Percentiles rank a stretch among this genome's conserved stretches.
Conservation (phyloP, 495 filamentous ascomycete genomes). For the Neurospora sp. region DNA sequence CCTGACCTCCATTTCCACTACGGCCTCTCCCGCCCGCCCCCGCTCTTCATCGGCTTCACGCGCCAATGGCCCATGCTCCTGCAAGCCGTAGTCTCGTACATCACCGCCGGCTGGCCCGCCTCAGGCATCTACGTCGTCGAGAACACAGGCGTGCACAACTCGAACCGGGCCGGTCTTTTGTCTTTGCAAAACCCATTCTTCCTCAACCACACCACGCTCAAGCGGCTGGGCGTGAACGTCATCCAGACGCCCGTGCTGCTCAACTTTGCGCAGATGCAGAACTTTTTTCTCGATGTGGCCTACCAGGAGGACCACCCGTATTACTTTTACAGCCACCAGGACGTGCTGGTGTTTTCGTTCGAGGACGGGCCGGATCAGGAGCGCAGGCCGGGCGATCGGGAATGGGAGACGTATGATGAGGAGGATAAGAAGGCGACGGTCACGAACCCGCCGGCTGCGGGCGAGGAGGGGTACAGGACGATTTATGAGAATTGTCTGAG, state of each 20-base stretch:
- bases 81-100: constrained; percentile 46
- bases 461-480: constrained; percentile 34
- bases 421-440: constrained; percentile 24
- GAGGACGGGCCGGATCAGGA: constrained; percentile 32
- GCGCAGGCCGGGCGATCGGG: constrained; percentile 20
- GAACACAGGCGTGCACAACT: constrained; percentile 50
- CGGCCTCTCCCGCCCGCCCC: constrained; percentile 29
- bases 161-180: constrained; percentile 39
- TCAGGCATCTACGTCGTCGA: constrained; percentile 51
- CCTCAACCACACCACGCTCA: constrained; percentile 43
- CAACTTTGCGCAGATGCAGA: constrained; percentile 52
- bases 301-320: constrained; percentile 45
- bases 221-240: constrained; percentile 43
- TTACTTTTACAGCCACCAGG: constrained; percentile 52
- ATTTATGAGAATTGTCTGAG: constrained; percentile 41
- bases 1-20: constrained; percentile 22
- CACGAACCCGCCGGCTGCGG: constrained; percentile 17
- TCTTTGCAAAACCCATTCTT: constrained; percentile 50
- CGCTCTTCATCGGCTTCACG: constrained; percentile 51
- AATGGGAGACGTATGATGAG: constrained; percentile 23
- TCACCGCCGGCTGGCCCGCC: constrained; percentile 51
- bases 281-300: constrained; percentile 46
- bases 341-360: constrained; percentile 42
- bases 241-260: constrained; percentile 46
- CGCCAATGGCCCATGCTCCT: constrained; percentile 47